Conservation (phyloP, 257 asterid species). For the Osmanthus fragrans region DNA sequence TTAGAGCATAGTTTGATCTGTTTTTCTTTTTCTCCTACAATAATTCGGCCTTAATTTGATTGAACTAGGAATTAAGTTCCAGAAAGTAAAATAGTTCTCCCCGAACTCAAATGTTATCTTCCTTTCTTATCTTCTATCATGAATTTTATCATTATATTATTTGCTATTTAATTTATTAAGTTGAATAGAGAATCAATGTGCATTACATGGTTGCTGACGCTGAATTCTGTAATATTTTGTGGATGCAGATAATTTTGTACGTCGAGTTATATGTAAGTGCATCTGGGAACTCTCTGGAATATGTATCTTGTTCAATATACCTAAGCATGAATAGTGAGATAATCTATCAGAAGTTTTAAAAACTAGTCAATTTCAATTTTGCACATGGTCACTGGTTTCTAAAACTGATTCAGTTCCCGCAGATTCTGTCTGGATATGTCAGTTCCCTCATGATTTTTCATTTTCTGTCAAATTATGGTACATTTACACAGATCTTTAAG, state of each 20-base stretch:
- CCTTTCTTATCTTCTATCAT: not conserved
- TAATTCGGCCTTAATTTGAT: not conserved
- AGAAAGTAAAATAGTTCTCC: not conserved
- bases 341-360: not conserved
- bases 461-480: not conserved
- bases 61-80: not conserved
- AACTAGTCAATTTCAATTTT: not conserved
- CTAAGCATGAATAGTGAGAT: not conserved
- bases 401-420: not conserved
- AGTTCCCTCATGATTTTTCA: no score
- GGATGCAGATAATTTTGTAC: conserved; percentile 78
- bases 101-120: not conserved
- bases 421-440: not conserved
- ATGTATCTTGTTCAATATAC: not conserved
- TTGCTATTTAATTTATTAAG: not conserved
- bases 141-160: not conserved
- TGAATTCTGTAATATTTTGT: conserved; percentile 29
- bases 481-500: not conserved
- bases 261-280: conserved; percentile 92
- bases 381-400: not conserved
- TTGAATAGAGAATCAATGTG: not conserved
- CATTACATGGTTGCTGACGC: conserved; percentile 17
- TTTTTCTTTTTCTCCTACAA: no score
- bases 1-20: not conserved
- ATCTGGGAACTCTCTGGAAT: conserved; percentile 10